Base-by-base conservation (phyloP, 345 rosid genomes). In the Pseudoturritis turrita region DNA sequence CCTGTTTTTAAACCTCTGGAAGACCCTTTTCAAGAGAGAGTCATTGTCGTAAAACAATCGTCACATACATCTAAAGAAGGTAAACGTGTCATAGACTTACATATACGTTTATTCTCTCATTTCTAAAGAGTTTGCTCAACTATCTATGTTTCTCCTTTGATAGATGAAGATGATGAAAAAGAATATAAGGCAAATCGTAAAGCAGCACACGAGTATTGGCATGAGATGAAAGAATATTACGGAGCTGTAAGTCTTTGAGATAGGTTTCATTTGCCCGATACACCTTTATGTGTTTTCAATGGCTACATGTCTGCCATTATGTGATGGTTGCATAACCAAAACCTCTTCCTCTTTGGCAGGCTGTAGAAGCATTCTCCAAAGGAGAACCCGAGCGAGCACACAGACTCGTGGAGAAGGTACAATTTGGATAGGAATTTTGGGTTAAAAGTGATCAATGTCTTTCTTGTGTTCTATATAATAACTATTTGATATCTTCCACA, bases 171-270 rank as follows among this genome's bases (percentile, higher is more conserved):
- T 19, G 80, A 80, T 25, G 88, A 85, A 70, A 79, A 78, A 70
- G 79, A 75, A 75, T 85, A 73, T 51, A 75, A 76, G 53, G 65
- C 66, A 31, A 80, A 83, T 71, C 90, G 85, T 71, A 81, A 62
- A 79, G 88, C 84, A 72, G 87, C 77, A 60, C 78, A 59, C 68
- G 96, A 89, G 73, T 65, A 80, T 74, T 82, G 85, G 81, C 23
- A 46, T 49, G 79, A 76, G 69, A 81, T 83, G 92, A 87, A 67
- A 76, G 88, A 85, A 75, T 87, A 85, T 74, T 85, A 77, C 41
- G 81, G 81, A 81, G 86, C 87, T 78, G 96, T 89, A 81, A 73
- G 85, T 65, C 68, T 28, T 22, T 56, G 21, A 37, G 35, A 68
- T 52, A 28, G 17, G 19, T 51, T 54, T 63, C 49, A 22, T 22